These are phyloP conservation scores for Yamadazyma kanchanaburiensis DNA, from an alignment of 1,139 yeast species.

Conservation along the genomic window DNA sequence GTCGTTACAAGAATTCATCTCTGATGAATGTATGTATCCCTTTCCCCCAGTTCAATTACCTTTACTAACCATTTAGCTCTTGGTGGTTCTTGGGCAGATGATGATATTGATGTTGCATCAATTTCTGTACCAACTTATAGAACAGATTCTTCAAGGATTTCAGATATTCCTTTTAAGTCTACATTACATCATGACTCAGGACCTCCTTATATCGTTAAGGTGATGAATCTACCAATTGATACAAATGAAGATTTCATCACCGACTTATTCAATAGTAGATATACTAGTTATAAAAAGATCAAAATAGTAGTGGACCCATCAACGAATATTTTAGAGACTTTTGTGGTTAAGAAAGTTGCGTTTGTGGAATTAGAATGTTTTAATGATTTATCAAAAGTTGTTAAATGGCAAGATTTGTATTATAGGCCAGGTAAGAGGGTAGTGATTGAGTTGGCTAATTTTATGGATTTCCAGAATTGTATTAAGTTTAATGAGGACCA, in stretches of 20 bases:
- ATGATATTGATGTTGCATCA: slow-evolving; percentile 66
- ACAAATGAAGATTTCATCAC: slow-evolving; percentile 36
- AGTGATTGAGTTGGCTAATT: slow-evolving; percentile 44
- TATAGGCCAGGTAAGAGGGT: slow-evolving; percentile 41
- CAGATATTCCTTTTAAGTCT: slow-evolving; percentile 7
- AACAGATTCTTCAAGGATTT: slow-evolving; percentile 7
- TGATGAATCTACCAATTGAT: slow-evolving; percentile 46
- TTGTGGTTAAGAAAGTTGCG: slow-evolving; percentile 49
- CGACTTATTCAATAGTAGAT: slow-evolving; percentile 43
- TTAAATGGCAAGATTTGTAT: slow-evolving; percentile 45
- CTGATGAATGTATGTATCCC: slow-evolving; percentile 46
- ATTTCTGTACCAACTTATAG: slow-evolving; percentile 53
- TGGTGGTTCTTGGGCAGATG: slow-evolving; percentile 77
- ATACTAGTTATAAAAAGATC: slow-evolving; percentile 36
- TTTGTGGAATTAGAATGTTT: slow-evolving; percentile 54
- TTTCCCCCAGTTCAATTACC: neutral
- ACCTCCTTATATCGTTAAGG: slow-evolving; percentile 59
- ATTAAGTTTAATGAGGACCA: slow-evolving; percentile 39
- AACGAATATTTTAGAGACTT: slow-evolving; percentile 38
- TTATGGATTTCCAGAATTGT: slow-evolving; percentile 45
- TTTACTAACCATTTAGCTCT: slow-evolving; percentile 29
- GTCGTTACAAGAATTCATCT: slow-evolving; percentile 51
- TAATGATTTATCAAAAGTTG: slow-evolving; percentile 44
- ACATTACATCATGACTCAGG: slow-evolving; percentile 22
- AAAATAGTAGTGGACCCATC: slow-evolving; percentile 43